These are phyloP conservation scores for Penicillium daleae DNA, from an alignment of 495 filamentous ascomycete genomes.

Conservation along the genomic window DNA sequence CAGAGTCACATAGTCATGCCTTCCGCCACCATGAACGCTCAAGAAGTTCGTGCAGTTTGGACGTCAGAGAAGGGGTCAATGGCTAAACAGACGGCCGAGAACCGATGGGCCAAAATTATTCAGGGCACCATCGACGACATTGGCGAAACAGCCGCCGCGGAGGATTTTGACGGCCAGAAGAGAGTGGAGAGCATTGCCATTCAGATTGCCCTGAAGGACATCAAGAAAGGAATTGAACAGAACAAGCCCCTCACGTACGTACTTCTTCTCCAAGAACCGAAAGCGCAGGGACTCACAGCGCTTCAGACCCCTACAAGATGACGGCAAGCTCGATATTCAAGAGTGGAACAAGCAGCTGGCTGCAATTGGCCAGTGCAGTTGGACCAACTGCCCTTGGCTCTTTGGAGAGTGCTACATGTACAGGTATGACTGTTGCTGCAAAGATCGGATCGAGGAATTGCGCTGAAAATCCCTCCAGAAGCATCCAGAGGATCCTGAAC, in stretches of 20 bases:
- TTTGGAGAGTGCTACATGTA: slow-evolving; percentile 88
- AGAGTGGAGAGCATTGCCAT: slow-evolving; percentile 74
- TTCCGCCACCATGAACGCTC: slow-evolving; percentile 12
- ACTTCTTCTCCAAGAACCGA: background rate
- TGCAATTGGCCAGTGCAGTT: slow-evolving; percentile 64
- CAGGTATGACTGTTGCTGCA: slow-evolving; percentile 49
- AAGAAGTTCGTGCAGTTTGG: slow-evolving; percentile 14
- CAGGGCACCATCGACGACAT: slow-evolving; percentile 63
- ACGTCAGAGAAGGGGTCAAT: slow-evolving; percentile 15
- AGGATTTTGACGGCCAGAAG: slow-evolving; percentile 51
- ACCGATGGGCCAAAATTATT: slow-evolving; percentile 37
- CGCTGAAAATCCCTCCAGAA: slow-evolving; percentile 42
- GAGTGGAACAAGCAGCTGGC: slow-evolving; percentile 76
- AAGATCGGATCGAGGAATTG: slow-evolving; percentile 3
- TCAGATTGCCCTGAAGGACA: slow-evolving; percentile 66
- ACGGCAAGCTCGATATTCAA: slow-evolving; percentile 69
- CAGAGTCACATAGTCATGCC: slow-evolving; percentile 11
- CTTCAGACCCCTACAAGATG: slow-evolving; percentile 69
- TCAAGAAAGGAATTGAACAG: slow-evolving; percentile 87
- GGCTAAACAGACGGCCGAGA: slow-evolving; percentile 16
- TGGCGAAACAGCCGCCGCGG: slow-evolving; percentile 37
- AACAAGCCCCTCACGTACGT: slow-evolving; percentile 70
- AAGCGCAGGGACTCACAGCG: slow-evolving; percentile 5
- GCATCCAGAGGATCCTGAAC: slow-evolving; percentile 66
- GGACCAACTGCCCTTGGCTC: slow-evolving; percentile 81